Conservation (phyloP, 495 filamentous ascomycete species). For the Penicillium taxi region DNA sequence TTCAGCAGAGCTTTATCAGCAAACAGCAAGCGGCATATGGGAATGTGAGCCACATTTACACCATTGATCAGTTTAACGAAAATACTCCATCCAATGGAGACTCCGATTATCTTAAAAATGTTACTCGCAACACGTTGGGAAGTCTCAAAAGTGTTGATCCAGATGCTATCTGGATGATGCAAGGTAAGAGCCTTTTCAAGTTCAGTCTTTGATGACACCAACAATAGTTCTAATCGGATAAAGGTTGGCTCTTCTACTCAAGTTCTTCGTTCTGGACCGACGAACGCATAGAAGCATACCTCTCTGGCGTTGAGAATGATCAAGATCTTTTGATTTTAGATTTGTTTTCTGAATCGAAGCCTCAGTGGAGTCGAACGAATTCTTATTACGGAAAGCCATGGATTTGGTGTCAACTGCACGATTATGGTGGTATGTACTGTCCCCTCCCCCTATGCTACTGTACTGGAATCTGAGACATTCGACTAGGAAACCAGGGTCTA, state of each 20-base stretch:
- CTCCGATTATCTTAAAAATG: constrained; percentile 37
- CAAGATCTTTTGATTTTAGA: constrained; percentile 46
- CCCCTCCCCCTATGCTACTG: too few species aligned
- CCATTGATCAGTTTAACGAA: constrained; percentile 49
- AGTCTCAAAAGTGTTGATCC: constrained; percentile 43
- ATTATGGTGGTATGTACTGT: constrained; percentile 46
- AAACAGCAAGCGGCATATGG: constrained; percentile 44
- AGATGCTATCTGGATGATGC: constrained; percentile 47
- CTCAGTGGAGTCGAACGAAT: constrained; percentile 45
- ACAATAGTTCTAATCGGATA: too few species aligned
- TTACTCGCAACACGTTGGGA: constrained; percentile 38
- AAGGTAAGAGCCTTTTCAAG: too few species aligned
- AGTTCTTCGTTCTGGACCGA: constrained; percentile 43
- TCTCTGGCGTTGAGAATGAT: constrained; percentile 38
- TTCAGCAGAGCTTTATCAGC: constrained; percentile 40
- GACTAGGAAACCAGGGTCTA: constrained; percentile 43
- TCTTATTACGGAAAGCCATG: constrained; percentile 48
- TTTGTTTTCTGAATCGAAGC: constrained; percentile 42
- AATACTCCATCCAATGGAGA: constrained; percentile 44
- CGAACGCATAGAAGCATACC: constrained; percentile 40
- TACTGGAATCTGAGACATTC: too few species aligned
- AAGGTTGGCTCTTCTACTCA: constrained; percentile 47
- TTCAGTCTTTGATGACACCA: too few species aligned
- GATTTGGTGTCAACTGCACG: constrained; percentile 46
- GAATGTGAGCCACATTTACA: constrained; percentile 44